A percentile compares a stretch with the other conserved stretches of the same genome.
Evolutionary conservation across 805 yeast species (phyloP).

Genomic region (Candida qinlingensis): DNA sequence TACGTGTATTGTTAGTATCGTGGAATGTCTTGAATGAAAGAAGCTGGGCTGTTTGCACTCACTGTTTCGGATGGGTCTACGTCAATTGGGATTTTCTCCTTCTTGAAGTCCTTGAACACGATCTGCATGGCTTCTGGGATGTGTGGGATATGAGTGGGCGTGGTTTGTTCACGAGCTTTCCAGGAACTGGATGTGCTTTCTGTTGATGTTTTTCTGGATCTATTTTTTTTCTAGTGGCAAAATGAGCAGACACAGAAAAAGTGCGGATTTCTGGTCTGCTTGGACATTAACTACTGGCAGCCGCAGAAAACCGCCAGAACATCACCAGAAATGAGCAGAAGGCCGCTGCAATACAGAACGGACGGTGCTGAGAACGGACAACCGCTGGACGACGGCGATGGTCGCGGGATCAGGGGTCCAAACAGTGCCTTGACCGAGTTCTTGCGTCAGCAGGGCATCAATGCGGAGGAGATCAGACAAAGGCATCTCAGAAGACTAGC

Average conservation of each 20-base stretch:
- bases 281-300: background rate
- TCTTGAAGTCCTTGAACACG: conserved; percentile 86
- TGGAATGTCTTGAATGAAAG: background rate
- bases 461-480: conserved; percentile 67
- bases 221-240: background rate
- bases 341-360: conserved; percentile 23
- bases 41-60: conserved; percentile 22
- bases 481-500: conserved; percentile 32
- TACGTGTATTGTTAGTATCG: background rate
- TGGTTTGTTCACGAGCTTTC: too few relatives aligned
- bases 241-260: background rate
- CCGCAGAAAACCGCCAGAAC: background rate
- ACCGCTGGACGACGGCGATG: conserved; percentile 10
- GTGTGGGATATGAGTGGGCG: background rate
- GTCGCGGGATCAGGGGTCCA: conserved; percentile 41
- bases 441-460: conserved; percentile 83
- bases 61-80: conserved; percentile 67
- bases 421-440: conserved; percentile 90
- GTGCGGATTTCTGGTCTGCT: background rate
- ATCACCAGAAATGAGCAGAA: conserved; percentile 19
- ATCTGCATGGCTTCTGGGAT: conserved; percentile 51
- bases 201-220: background rate
- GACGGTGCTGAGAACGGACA: conserved; percentile 9
- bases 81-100: conserved; percentile 78
- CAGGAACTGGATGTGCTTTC: background rate